Evolutionary conservation across 2,329 filamentous ascomycete species (phyloP).

Genomic region (Pyricularia sp.): DNA sequence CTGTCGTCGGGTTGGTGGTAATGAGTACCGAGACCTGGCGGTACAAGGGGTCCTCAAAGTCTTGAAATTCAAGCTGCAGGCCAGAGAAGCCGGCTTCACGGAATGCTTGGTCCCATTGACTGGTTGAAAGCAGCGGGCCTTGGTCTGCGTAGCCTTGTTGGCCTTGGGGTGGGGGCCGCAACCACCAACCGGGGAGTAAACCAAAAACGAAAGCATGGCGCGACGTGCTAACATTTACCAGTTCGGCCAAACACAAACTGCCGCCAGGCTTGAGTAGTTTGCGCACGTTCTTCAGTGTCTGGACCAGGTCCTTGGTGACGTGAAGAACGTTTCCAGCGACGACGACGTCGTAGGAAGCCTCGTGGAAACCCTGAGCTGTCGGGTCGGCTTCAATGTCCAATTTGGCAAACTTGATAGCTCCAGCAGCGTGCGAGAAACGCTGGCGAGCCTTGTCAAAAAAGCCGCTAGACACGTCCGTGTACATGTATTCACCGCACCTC

Average conservation of each 20-base stretch:
- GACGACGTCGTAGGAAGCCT: slow-evolving; percentile 18
- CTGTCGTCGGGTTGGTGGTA: background rate
- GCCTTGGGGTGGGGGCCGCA: slow-evolving; percentile 8
- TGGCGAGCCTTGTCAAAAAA: slow-evolving; percentile 25
- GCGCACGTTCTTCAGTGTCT: slow-evolving; percentile 13
- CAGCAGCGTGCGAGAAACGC: slow-evolving; percentile 13
- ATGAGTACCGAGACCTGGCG: background rate
- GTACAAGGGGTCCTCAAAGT: background rate
- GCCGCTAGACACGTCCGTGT: slow-evolving; percentile 27
- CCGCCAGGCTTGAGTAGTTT: slow-evolving; percentile 19
- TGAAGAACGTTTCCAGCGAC: slow-evolving; percentile 19
- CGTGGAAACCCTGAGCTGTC: slow-evolving; percentile 16
- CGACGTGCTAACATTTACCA: slow-evolving; percentile 3
- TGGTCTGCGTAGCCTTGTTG: background rate
- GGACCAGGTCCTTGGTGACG: slow-evolving; percentile 16
- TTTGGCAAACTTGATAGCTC: slow-evolving; percentile 20
- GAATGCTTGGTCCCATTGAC: slow-evolving; percentile 6
- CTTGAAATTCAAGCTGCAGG: background rate
- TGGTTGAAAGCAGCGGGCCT: background rate
- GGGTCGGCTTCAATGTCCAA: slow-evolving; percentile 25
- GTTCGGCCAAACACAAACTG: slow-evolving; percentile 14
- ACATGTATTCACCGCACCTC: slow-evolving; percentile 17
- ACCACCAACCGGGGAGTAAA: slow-evolving; percentile 22
- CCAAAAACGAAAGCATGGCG: slow-evolving; percentile 16
- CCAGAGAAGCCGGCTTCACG: slow-evolving; percentile 5